A percentile compares a stretch with the other conserved stretches of the same genome.
These are phyloP conservation scores for Leishmania braziliensis DNA, from an alignment of 208 protist species.

Conservation along the genomic window DNA sequence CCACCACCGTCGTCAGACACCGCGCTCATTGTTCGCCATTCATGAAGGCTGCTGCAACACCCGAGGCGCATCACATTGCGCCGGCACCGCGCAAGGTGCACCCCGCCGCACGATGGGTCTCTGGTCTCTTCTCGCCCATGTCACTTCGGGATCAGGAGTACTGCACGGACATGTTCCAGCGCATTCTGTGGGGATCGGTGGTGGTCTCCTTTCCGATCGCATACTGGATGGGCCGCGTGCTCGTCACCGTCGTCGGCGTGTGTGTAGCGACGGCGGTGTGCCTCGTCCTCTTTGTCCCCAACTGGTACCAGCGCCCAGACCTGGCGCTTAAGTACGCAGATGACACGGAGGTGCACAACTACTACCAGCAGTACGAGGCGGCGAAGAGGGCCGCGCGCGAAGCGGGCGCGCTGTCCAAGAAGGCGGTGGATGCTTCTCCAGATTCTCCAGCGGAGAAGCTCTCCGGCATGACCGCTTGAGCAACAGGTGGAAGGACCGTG, in stretches of 20 bases:
- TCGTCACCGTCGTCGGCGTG: constrained; percentile 51
- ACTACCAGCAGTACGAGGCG: constrained; percentile 56
- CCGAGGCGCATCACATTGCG: not conserved
- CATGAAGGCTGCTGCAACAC: constrained; percentile 14
- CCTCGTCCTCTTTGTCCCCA: constrained; percentile 63
- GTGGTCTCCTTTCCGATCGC: constrained; percentile 61
- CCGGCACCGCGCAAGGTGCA: constrained; percentile 34
- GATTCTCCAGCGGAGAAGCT: not conserved
- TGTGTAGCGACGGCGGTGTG: constrained; percentile 37
- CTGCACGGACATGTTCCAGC: constrained; percentile 27
- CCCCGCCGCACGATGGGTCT: constrained; percentile 57
- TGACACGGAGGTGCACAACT: constrained; percentile 55
- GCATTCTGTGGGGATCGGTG: constrained; percentile 55
- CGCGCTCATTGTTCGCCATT: not conserved
- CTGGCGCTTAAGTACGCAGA: constrained; percentile 54
- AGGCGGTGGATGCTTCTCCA: not conserved
- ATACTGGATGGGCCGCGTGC: constrained; percentile 54
- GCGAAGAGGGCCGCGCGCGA: constrained; percentile 26
- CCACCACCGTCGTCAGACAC: not conserved
- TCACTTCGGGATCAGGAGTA: constrained; percentile 68
- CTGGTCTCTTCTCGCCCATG: constrained; percentile 78
- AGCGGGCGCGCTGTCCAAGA: not conserved
- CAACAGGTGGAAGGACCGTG: too few species aligned
- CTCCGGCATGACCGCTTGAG: not conserved
- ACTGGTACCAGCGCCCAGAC: constrained; percentile 79